A percentile compares a stretch with the other conserved stretches of the same genome.
phyloP scores from a whole-genome alignment of 2,329 filamentous ascomycete genomes.

The Calonectria crousiana region DNA sequence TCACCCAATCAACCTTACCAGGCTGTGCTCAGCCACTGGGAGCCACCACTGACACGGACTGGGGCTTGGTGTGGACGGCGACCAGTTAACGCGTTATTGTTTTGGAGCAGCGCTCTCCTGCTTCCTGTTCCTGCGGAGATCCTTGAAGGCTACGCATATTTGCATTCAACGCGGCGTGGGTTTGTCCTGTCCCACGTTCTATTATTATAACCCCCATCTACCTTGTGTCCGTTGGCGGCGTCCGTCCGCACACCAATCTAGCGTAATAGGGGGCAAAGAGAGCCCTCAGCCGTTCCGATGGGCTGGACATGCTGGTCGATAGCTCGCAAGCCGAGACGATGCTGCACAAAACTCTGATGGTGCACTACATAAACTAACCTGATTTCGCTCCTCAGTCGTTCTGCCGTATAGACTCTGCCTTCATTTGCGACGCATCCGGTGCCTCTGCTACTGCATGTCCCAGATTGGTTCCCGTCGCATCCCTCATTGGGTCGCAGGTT shows the following conservation, averaged over 20 bases:
- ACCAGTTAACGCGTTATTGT: not conserved
- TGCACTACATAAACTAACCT: not conserved
- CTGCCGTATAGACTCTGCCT: not conserved
- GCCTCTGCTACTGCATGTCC: slow-evolving; percentile 19
- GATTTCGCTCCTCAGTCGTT: not conserved
- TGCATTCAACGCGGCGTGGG: not conserved
- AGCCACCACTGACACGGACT: not conserved
- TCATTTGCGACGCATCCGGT: not conserved
- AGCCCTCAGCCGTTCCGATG: not conserved
- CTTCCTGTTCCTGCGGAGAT: slow-evolving; percentile 5
- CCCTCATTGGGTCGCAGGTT: not conserved
- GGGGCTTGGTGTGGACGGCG: not conserved
- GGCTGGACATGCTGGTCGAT: not conserved
- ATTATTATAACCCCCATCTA: slow-evolving; percentile 7
- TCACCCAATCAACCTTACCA: not conserved
- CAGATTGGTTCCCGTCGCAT: slow-evolving; percentile 8
- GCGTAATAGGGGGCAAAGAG: not conserved
- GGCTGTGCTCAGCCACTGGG: slow-evolving; percentile 22
- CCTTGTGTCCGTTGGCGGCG: not conserved
- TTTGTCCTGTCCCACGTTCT: not conserved
- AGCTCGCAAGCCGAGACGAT: not conserved
- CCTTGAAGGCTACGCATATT: not conserved
- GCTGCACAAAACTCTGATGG: not conserved
- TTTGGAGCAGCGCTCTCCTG: not conserved
- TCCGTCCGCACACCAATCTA: not conserved